Evolutionary conservation across 192 early-diverging fungal genomes (phyloP).

Genomic region (Linnemannia hyalina): DNA sequence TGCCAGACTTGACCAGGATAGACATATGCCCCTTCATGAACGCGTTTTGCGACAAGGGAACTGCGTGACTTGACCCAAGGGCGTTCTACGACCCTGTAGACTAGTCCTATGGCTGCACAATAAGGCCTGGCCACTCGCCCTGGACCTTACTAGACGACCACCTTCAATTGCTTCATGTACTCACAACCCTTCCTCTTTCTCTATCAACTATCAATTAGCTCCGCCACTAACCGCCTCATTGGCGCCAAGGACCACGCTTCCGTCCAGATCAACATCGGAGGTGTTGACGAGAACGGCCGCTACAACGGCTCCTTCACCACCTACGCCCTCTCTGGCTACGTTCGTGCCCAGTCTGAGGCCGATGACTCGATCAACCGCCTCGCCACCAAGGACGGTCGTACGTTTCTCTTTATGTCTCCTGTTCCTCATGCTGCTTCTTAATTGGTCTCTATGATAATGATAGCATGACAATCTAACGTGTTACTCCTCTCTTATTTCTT

Average conservation of each 20-base stretch:
- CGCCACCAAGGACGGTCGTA: conserved; percentile 79
- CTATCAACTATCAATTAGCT: conserved; percentile 65
- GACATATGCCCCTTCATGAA: not conserved
- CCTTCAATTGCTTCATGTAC: not conserved
- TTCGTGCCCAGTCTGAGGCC: conserved; percentile 90
- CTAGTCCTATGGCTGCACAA: not conserved
- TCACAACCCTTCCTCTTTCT: not conserved
- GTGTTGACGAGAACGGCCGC: conserved; percentile 89
- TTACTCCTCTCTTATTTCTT: not conserved
- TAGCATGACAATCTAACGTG: not conserved
- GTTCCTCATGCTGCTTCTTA: too few species aligned
- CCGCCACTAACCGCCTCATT: conserved; percentile 98
- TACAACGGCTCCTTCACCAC: conserved; percentile 81
- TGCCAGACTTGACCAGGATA: not conserved
- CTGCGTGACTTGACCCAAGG: not conserved
- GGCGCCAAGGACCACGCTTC: conserved; percentile 98
- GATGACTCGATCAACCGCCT: conserved; percentile 99
- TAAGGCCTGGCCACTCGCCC: not conserved
- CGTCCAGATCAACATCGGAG: conserved; percentile 97
- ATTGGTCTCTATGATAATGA: not conserved
- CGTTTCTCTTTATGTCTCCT: conserved; percentile 23
- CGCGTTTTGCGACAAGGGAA: not conserved
- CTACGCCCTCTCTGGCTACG: conserved; percentile 93
- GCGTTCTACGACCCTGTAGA: not conserved
- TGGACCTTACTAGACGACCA: not conserved